Evolutionary conservation across 106 monocot species (phyloP).

Genomic region (Dendrobium officinale): DNA sequence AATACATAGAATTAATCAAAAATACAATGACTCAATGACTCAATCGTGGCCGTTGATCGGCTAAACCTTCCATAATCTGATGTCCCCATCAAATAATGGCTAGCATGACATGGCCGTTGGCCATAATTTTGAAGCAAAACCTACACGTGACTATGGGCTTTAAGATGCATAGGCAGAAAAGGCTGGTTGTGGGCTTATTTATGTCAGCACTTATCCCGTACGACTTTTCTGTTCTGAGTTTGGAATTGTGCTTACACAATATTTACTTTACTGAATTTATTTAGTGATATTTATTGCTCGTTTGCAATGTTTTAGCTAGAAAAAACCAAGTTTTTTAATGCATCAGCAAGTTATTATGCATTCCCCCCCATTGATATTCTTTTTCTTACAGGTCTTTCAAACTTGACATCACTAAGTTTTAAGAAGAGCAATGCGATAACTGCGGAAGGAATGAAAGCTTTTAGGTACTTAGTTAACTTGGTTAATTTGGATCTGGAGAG

Average conservation of each 20-base stretch:
- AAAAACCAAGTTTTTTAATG: background rate
- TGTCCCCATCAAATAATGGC: too few species aligned
- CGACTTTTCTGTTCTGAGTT: background rate
- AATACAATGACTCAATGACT: too few species aligned
- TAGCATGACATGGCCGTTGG: background rate
- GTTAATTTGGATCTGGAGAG: constrained; percentile 89
- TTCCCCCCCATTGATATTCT: background rate
- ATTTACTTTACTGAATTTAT: background rate
- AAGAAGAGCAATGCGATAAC: constrained; percentile 77
- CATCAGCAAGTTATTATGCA: background rate
- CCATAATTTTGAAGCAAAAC: background rate
- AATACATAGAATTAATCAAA: too few species aligned
- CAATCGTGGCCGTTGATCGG: too few species aligned
- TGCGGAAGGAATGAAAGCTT: constrained; percentile 79
- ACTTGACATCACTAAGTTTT: constrained; percentile 80
- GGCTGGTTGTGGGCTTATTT: background rate
- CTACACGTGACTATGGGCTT: background rate
- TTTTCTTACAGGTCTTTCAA: constrained; percentile 50
- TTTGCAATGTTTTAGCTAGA: background rate
- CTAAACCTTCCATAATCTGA: too few species aligned
- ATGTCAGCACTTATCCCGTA: background rate
- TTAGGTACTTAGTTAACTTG: constrained; percentile 65
- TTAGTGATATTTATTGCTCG: background rate
- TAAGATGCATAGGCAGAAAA: background rate
- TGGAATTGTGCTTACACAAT: background rate